Percentiles rank a stretch among this genome's conserved stretches.
Conservation (phyloP, 129 eudicot genomes). For the Lactuca saligna region DNA sequence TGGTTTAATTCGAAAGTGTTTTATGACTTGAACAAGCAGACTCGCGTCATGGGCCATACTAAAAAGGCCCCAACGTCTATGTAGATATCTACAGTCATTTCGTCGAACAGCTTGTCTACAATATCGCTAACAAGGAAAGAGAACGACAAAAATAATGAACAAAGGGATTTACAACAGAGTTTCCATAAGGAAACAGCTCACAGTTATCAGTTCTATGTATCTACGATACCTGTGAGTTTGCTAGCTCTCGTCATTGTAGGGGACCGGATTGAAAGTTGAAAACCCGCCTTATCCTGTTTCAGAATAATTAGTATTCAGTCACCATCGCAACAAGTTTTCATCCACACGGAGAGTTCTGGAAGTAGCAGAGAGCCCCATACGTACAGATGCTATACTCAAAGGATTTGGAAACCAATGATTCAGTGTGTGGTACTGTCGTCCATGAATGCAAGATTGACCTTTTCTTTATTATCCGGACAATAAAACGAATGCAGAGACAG, state of each 20-base stretch:
- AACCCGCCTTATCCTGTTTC: constrained; percentile 29
- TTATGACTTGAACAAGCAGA: too few relatives aligned
- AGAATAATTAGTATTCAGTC: constrained; percentile 19
- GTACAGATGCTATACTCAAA: constrained; percentile 16
- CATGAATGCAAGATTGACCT: constrained; percentile 10
- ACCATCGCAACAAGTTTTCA: constrained; percentile 23
- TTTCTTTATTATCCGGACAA: not conserved
- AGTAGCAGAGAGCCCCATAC: constrained; percentile 39
- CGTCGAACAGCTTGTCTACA: constrained; percentile 33
- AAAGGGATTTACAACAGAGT: not conserved
- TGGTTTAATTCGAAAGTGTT: not conserved
- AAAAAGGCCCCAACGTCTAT: not conserved
- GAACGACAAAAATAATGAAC: not conserved
- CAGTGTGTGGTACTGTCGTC: not conserved
- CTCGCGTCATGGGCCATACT: constrained; percentile 2
- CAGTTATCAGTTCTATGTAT: constrained; percentile 7
- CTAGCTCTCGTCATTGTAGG: constrained; percentile 22
- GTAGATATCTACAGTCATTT: constrained; percentile 10
- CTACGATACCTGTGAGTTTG: not conserved
- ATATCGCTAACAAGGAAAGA: not conserved
- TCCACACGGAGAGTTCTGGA: constrained; percentile 33
- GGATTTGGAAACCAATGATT: constrained; percentile 14
- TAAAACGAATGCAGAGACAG: not conserved
- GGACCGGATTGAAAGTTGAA: constrained; percentile 31
- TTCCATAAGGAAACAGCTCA: constrained; percentile 36